A percentile compares a stretch with the other conserved stretches of the same genome.
Evolutionary conservation across 257 asterid genomes (phyloP).

Genomic region (Salvia miltiorrhiza): DNA sequence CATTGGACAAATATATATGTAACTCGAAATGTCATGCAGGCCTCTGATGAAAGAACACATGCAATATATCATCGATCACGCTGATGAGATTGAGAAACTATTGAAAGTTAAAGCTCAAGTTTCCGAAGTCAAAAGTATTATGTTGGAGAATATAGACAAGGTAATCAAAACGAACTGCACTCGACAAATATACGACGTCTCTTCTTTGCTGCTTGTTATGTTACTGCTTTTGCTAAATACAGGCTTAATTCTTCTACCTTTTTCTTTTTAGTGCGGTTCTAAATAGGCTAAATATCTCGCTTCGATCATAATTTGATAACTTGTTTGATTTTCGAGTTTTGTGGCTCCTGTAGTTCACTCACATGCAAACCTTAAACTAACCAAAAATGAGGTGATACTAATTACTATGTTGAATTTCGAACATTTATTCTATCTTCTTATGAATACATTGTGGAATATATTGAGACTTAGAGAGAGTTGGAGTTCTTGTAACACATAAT

Average conservation of each 20-base stretch:
- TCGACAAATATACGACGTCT: neutral
- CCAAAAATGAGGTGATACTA: neutral
- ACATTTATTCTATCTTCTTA: too few relatives aligned
- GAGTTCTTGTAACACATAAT: neutral
- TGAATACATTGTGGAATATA: too few relatives aligned
- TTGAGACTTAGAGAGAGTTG: neutral
- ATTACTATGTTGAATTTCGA: neutral
- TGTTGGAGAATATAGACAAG: constrained; percentile 90
- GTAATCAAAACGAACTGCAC: constrained; percentile 30
- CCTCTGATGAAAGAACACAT: constrained; percentile 86
- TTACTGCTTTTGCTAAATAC: neutral
- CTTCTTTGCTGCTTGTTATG: neutral
- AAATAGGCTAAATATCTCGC: neutral
- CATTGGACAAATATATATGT: neutral
- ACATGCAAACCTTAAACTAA: neutral
- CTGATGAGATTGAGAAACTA: constrained; percentile 87
- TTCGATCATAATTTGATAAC: neutral
- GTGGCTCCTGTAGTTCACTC: neutral
- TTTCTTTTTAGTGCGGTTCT: neutral
- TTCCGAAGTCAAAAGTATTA: constrained; percentile 79
- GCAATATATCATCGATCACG: constrained; percentile 87
- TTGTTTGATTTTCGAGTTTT: neutral
- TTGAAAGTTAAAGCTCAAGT: constrained; percentile 90
- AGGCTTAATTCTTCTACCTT: neutral
- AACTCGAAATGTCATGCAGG: constrained; percentile 30